phyloP scores from a whole-genome alignment of 352 stramenopile genomes.

The Phytophthora gonapodyides region DNA sequence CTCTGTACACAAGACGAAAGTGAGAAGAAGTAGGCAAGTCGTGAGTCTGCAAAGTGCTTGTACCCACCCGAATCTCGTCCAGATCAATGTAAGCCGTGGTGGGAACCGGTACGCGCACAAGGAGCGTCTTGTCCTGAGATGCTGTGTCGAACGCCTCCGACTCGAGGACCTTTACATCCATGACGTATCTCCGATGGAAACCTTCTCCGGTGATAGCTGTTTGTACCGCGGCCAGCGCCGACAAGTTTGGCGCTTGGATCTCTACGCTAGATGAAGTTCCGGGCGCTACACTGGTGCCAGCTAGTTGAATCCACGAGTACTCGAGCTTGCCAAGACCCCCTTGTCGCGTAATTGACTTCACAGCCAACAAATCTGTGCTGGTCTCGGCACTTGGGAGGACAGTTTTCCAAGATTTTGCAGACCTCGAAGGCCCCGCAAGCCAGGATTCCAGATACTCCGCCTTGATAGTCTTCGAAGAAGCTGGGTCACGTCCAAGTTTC shows the following conservation, averaged over 20 bases:
- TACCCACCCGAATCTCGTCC: slow-evolving; percentile 56
- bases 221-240: slow-evolving; percentile 28
- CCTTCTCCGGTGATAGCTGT: slow-evolving; percentile 39
- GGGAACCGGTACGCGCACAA: slow-evolving; percentile 47
- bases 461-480: slow-evolving; percentile 16
- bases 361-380: slow-evolving; percentile 14
- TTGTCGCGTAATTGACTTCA: slow-evolving; percentile 21
- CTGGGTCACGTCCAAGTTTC: slow-evolving; percentile 15
- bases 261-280: slow-evolving; percentile 6
- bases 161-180: slow-evolving; percentile 40
- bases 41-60: background rate
- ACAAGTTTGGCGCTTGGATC: slow-evolving; percentile 5
- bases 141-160: slow-evolving; percentile 5
- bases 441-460: slow-evolving; percentile 30
- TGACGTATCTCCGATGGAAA: slow-evolving; percentile 48
- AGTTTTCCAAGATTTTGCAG: slow-evolving; percentile 9
- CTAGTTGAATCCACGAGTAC: slow-evolving; percentile 23
- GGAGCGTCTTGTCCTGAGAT: slow-evolving; percentile 23
- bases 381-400: slow-evolving; percentile 9
- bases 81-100: slow-evolving; percentile 55
- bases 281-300: background rate
- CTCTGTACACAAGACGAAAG: slow-evolving; percentile 31
- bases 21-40: slow-evolving; percentile 1
- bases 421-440: slow-evolving; percentile 3
- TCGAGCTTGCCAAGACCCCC: slow-evolving; percentile 21